Evolutionary conservation across 768 basidiomycete species (phyloP).

Genomic region (Termitomyces sp.): DNA sequence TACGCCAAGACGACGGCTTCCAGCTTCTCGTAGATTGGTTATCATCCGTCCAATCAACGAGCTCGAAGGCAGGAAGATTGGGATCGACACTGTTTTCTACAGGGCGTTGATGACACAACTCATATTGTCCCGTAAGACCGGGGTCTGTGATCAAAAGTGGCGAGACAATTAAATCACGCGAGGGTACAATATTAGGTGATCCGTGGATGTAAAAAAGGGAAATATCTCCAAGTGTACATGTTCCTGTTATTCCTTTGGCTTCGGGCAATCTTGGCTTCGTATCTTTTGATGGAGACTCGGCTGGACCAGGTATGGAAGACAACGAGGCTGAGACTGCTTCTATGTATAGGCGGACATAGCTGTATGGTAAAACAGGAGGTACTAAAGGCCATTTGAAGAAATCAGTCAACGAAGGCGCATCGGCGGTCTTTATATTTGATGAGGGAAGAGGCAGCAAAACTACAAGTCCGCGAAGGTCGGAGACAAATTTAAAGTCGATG

Average conservation of each 20-base stretch:
- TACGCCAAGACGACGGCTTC: constrained; percentile 61
- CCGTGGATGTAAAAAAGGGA: constrained; percentile 49
- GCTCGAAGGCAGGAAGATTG: constrained; percentile 48
- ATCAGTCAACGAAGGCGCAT: constrained; percentile 11
- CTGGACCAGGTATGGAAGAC: constrained; percentile 14
- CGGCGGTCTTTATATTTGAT: constrained; percentile 8
- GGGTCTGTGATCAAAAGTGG: constrained; percentile 76
- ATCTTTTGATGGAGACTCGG: not conserved
- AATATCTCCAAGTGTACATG: constrained; percentile 31
- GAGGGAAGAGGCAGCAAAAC: constrained; percentile 41
- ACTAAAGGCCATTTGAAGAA: constrained; percentile 59
- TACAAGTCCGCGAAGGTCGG: constrained; percentile 33
- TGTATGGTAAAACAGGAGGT: constrained; percentile 41
- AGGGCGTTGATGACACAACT: constrained; percentile 36
- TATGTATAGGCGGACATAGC: constrained; percentile 50
- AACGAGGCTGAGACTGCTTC: constrained; percentile 31
- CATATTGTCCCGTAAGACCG: constrained; percentile 56
- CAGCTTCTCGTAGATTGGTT: constrained; percentile 34
- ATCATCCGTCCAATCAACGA: constrained; percentile 57
- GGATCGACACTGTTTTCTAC: constrained; percentile 17
- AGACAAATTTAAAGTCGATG: not conserved
- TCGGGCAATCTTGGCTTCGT: not conserved
- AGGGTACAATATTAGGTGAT: constrained; percentile 2
- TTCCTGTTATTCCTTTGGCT: not conserved
- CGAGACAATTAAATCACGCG: constrained; percentile 29